Base-by-base conservation (phyloP, 192 early-diverging fungal genomes). In the Coemansia sp. region DNA sequence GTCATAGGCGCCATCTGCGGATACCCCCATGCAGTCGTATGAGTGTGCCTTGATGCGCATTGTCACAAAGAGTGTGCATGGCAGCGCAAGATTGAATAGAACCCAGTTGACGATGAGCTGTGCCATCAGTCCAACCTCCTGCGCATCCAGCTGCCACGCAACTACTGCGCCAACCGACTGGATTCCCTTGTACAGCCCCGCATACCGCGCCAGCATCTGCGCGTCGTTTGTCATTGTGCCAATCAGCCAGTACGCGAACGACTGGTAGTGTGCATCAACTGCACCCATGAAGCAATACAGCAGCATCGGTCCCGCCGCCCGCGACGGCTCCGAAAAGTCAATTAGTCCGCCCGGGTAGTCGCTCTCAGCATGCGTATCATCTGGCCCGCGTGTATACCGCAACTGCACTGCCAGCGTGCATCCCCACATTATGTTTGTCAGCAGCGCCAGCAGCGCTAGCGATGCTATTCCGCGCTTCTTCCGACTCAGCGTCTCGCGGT, bases 151-250 rank as follows among this genome's bases (percentile, higher is more conserved):
- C 66, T 89, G 87, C 85, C 89, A 88, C 1, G 88, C 84, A 51
- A 91, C 78, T 46, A 87, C 89, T 37, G 77, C 87, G 41, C 85
- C 89, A 42, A 87, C 78, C 54, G 87, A 90, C 80, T 95, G 93
- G 52, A 93, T 88, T 55, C 87, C 88, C 84, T 95, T 95, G 88
- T 95, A 94, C 82, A 90, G 92, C 21, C 92, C 93, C 37, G 88
- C 87, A 73, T 88, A 92, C 48, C 88, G 84, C 8, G 91, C 85
- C 56, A 88, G 66, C 65, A 81, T 78, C 42, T 83, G 83, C 43
- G 86, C 74, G 69, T 94, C 91, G 72, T 93, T 92, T 9, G 92
- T 89, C 77, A 92, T 78, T 40, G 90, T 86, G 39, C 92, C 92
- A 77, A 95, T 86, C 15, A 95, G 63, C 91, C 92, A 95, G 87